These are phyloP conservation scores for Xylaria longipes DNA, from an alignment of 495 filamentous ascomycete genomes.

Conservation along the genomic window DNA sequence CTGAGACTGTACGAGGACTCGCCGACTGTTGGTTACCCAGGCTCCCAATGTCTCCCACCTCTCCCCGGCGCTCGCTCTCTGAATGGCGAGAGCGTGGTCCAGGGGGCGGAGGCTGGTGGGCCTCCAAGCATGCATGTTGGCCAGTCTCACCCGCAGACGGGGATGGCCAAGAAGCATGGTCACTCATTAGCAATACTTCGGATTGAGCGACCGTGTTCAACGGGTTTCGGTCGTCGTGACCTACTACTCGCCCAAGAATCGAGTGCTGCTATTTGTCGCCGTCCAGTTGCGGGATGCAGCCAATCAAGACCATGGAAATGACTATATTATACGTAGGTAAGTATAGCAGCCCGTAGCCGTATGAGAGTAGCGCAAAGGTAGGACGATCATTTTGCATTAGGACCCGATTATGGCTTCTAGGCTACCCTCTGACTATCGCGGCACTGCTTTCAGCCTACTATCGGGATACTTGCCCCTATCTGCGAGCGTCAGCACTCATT, in stretches of 20 bases:
- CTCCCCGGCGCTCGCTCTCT: conserved; percentile 16
- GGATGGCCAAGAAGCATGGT: conserved; percentile 8
- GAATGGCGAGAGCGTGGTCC: conserved; percentile 17
- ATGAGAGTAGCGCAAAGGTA: conserved; percentile 6
- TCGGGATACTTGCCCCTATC: conserved; percentile 17
- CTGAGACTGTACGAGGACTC: conserved; percentile 26
- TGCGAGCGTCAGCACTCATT: conserved; percentile 12
- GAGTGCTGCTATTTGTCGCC: conserved; percentile 17
- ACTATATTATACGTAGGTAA: conserved; percentile 5
- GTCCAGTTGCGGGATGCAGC: not conserved
- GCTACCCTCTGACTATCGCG: conserved; percentile 9
- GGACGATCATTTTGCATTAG: not conserved
- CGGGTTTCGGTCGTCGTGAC: not conserved
- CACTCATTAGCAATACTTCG: conserved; percentile 7
- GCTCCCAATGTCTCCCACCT: conserved; percentile 7
- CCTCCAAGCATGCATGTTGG: conserved; percentile 3
- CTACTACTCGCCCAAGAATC: not conserved
- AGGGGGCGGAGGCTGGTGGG: conserved; percentile 20
- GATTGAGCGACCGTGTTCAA: not conserved
- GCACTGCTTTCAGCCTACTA: conserved; percentile 14
- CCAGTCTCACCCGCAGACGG: conserved; percentile 22
- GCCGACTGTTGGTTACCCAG: conserved; percentile 19
- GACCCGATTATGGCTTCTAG: not conserved
- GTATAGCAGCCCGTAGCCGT: not conserved
- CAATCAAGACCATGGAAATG: conserved; percentile 5